Percentiles rank a stretch among this genome's conserved stretches.
These are phyloP conservation scores for Mycena citricolor DNA, from an alignment of 1,284 basidiomycete species.

Conservation along the genomic window DNA sequence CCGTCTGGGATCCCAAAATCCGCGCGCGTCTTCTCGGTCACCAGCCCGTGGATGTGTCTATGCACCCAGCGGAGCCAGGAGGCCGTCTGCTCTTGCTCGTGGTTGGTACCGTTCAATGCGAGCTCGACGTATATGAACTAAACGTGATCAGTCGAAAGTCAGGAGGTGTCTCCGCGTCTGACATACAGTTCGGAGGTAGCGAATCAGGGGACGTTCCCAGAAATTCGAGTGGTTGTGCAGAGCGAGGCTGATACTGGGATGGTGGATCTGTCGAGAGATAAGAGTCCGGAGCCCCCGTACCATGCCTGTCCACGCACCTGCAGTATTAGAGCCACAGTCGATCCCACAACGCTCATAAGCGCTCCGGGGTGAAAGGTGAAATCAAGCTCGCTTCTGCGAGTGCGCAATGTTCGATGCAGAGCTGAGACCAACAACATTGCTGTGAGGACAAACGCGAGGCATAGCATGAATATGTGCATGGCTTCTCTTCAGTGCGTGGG, in stretches of 20 bases:
- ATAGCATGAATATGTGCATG: no score
- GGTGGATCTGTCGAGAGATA: constrained; percentile 17
- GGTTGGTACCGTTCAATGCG: constrained; percentile 15
- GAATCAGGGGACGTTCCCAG: constrained; percentile 11
- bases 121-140: constrained; percentile 18
- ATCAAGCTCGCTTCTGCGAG: no score
- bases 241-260: constrained; percentile 17
- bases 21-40: constrained; percentile 10
- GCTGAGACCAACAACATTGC: no score
- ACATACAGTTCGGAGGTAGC: constrained; percentile 16
- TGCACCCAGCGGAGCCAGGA: constrained; percentile 20
- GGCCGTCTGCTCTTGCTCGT: constrained; percentile 18
- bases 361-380: constrained; percentile 15
- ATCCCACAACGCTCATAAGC: constrained; percentile 11
- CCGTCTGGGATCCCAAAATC: constrained; percentile 14
- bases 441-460: no score
- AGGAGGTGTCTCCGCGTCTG: neutral
- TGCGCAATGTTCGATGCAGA: no score
- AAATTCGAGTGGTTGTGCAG: constrained; percentile 15
- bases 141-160: neutral
- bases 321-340: constrained; percentile 15
- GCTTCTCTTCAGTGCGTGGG: no score
- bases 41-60: constrained; percentile 18
- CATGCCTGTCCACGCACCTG: no score
- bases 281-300: no score